Evolutionary conservation across 805 yeast genomes (phyloP).

Genomic region (Metschnikowia hibisci): DNA sequence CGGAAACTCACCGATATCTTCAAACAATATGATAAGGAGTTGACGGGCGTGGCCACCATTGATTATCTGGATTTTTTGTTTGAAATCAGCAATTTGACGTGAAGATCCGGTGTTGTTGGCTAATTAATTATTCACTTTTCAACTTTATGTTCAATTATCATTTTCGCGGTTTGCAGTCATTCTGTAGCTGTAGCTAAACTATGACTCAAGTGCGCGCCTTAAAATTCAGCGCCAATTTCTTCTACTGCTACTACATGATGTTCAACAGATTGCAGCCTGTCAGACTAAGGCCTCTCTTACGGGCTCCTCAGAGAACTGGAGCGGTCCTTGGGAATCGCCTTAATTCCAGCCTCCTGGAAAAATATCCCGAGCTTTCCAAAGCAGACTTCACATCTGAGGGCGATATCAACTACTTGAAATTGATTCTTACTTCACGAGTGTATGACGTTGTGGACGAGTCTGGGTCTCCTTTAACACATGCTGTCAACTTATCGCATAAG

Average conservation of each 20-base stretch:
- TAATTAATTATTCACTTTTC: no score
- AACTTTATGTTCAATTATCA: no score
- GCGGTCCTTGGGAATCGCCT: not conserved
- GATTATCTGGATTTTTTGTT: conserved; percentile 64
- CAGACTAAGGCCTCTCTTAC: conserved; percentile 2
- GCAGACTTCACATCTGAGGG: conserved; percentile 56
- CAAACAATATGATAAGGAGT: conserved; percentile 69
- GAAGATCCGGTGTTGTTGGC: not conserved
- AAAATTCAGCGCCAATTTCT: not conserved
- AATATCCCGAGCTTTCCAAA: conserved; percentile 44
- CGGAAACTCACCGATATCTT: conserved; percentile 74
- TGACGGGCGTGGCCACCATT: conserved; percentile 68
- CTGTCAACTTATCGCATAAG: conserved; percentile 68
- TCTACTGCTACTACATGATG: conserved; percentile 1
- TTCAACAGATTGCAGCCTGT: conserved; percentile 1
- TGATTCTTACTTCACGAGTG: conserved; percentile 87
- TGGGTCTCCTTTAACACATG: conserved; percentile 81
- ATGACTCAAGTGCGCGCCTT: not conserved
- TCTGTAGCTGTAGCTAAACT: no score
- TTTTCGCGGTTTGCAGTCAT: no score
- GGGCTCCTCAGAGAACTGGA: not conserved
- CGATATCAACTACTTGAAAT: conserved; percentile 87
- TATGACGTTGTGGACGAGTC: conserved; percentile 80
- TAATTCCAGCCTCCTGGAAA: conserved; percentile 15
- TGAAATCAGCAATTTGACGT: conserved; percentile 38